phyloP scores from a whole-genome alignment of 805 yeast species.

The Candida alai region DNA sequence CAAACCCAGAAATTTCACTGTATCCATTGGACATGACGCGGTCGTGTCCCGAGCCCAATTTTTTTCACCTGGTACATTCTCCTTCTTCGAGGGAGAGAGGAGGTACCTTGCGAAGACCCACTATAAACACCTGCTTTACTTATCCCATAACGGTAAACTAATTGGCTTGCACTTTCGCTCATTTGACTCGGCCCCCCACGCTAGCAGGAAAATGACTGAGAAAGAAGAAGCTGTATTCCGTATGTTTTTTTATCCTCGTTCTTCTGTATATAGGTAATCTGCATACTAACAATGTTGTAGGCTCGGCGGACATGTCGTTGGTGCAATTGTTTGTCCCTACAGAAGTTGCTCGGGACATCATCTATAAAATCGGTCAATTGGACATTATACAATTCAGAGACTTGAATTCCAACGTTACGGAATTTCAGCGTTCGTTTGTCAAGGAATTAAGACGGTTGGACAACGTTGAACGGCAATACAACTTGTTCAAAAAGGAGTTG shows the following conservation, averaged over 20 bases:
- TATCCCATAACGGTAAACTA: too few relatives aligned
- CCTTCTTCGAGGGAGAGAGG: too few relatives aligned
- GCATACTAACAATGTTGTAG: slow-evolving; percentile 13
- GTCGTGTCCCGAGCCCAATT: too few relatives aligned
- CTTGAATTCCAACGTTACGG: slow-evolving; percentile 66
- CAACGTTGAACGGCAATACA: slow-evolving; percentile 78
- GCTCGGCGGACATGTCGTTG: slow-evolving; percentile 97
- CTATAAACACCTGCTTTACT: too few relatives aligned
- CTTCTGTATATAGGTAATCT: too few relatives aligned
- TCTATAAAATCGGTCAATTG: slow-evolving; percentile 81
- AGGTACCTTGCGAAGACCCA: too few relatives aligned
- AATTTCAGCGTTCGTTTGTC: slow-evolving; percentile 89
- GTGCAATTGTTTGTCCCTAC: slow-evolving; percentile 89
- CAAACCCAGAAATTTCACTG: too few relatives aligned
- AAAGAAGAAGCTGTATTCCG: slow-evolving; percentile 48
- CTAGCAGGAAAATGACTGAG: slow-evolving; percentile 10
- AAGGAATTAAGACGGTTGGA: slow-evolving; percentile 81
- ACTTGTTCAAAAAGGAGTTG: slow-evolving; percentile 44
- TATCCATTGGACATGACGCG: too few relatives aligned
- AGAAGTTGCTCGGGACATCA: slow-evolving; percentile 83
- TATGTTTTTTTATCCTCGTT: too few relatives aligned
- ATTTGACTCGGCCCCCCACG: too few relatives aligned
- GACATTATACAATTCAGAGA: slow-evolving; percentile 88
- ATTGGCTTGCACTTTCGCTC: too few relatives aligned
- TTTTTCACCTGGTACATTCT: too few relatives aligned